Base-by-base conservation (phyloP, 2,329 filamentous ascomycete genomes). In the Colletotrichum paranaense region DNA sequence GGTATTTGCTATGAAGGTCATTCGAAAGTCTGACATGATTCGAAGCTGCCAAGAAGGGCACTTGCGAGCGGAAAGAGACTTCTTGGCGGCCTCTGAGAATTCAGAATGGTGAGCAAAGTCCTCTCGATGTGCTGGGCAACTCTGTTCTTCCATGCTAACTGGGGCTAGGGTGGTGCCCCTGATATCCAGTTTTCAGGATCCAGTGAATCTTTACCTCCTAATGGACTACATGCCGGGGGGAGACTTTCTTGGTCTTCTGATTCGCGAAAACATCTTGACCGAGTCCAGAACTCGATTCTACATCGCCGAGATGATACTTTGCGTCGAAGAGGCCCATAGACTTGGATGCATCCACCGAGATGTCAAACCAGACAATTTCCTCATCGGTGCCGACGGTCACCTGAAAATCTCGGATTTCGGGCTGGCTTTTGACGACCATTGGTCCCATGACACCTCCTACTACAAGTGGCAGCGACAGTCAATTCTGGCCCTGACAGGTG, bases 141-240 rank as follows among this genome's bases (percentile, higher is more conserved):
- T 2, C 1, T 19, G 2, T 19, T 38, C 5, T 5, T 12, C 16
- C 53, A 24, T 52, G 46, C 67, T 71, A 53, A 72, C n/a, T 7
- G 7, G 7, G 12, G 12, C 5, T 62, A 92, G 90, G 96, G 92
- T 98, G 59, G 94, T 98, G 2, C 94, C 95, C 1, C 86, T 99
- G 46, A 89, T 98, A 63, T 89, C 94, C 62, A 97, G 95, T 79
- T 98, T 98, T 76, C 95, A 98, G 81, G 97, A 98, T 80, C 86
- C 89, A 46, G 88, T 90, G 55, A 94, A 94, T 77, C 87, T 99
- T 6, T 98, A 98, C 78, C 90, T 99, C 6, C 93, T 98, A 65
- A 98, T 98, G 95, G 95, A 98, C 73, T 99, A 97, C 80, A 98
- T 98, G 95, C 93, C 97, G 2, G 97, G 96, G 0, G 96, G 97